Percentiles rank a stretch among this genome's conserved stretches.
phyloP scores from a whole-genome alignment of 1,284 basidiomycete genomes.

The Thelephora terrestris region DNA sequence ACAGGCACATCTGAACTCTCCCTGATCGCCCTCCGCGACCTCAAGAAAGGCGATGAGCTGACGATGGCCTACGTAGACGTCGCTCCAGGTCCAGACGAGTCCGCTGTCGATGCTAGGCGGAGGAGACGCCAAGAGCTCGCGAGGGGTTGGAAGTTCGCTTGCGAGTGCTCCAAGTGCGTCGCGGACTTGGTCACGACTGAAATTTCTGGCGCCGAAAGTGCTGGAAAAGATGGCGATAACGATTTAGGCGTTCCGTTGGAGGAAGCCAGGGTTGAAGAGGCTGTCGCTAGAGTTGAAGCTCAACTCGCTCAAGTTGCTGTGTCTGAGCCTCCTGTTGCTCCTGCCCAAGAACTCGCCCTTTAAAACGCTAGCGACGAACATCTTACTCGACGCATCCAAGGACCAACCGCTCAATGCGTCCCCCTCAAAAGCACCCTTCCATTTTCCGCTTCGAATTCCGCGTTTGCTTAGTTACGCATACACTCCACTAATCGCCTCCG shows the following conservation, averaged over 20 bases:
- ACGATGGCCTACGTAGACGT: conserved; percentile 68
- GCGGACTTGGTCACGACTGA: conserved; percentile 29
- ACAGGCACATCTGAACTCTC: conserved; percentile 53
- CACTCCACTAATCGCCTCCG: no score
- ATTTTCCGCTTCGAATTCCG: no score
- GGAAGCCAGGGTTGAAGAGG: conserved; percentile 46
- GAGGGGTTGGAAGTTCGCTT: conserved; percentile 73
- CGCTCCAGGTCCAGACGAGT: conserved; percentile 41
- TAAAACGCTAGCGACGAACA: no score
- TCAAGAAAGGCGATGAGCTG: conserved; percentile 66
- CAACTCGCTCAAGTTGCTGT: no score
- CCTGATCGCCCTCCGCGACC: conserved; percentile 50
- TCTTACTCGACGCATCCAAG: no score
- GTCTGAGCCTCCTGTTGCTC: no score
- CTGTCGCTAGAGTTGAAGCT: conserved; percentile 4
- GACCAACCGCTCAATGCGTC: no score
- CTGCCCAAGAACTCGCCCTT: no score
- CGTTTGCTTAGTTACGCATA: no score
- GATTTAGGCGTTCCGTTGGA: conserved; percentile 35
- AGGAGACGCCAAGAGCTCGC: conserved; percentile 62
- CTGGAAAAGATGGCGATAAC: conserved; percentile 24
- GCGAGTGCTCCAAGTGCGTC: conserved; percentile 52
- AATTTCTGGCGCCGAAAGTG: conserved; percentile 2
- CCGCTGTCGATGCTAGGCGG: conserved; percentile 40
- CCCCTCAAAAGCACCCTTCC: no score